phyloP scores from a whole-genome alignment of 1,284 basidiomycete genomes.

The Laetiporus sulphureus region DNA sequence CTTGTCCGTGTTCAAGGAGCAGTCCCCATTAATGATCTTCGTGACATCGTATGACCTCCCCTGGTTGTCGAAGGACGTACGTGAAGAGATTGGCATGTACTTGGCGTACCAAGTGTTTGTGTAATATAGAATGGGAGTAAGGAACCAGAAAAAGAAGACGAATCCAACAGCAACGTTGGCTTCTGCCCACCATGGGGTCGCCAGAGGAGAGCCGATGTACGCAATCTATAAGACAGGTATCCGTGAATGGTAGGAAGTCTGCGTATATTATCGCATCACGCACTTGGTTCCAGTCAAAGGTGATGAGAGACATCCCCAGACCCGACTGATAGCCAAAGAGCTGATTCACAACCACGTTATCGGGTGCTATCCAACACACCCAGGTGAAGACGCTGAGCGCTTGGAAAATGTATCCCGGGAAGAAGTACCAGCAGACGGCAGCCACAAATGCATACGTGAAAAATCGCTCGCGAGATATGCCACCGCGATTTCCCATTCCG shows the following conservation, averaged over 20 bases:
- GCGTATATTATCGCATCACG: no score
- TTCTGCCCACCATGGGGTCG: conserved; percentile 27
- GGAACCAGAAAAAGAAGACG: conserved; percentile 44
- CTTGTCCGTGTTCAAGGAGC: conserved; percentile 38
- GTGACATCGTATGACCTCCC: conserved; percentile 47
- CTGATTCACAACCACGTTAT: conserved; percentile 67
- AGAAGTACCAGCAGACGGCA: conserved; percentile 25
- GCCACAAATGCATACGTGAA: conserved; percentile 23
- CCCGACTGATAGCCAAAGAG: conserved; percentile 75
- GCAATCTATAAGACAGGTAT: conserved; percentile 14
- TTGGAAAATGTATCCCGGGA: conserved; percentile 44
- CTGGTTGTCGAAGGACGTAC: conserved; percentile 31
- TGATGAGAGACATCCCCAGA: conserved; percentile 63
- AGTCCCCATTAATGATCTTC: conserved; percentile 37
- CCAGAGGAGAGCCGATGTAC: conserved; percentile 26
- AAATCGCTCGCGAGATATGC: conserved; percentile 39
- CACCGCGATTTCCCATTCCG: conserved; percentile 55
- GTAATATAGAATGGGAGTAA: conserved; percentile 53
- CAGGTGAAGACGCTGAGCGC: conserved; percentile 43
- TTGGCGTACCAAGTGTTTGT: conserved; percentile 33
- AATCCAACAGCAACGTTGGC: conserved; percentile 26
- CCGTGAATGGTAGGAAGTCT: not conserved
- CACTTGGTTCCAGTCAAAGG: conserved; percentile 35
- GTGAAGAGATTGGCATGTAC: conserved; percentile 31
- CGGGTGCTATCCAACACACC: conserved; percentile 56